These are phyloP conservation scores for Psilocybe sp. DNA, from an alignment of 768 basidiomycete genomes.

Conservation along the genomic window DNA sequence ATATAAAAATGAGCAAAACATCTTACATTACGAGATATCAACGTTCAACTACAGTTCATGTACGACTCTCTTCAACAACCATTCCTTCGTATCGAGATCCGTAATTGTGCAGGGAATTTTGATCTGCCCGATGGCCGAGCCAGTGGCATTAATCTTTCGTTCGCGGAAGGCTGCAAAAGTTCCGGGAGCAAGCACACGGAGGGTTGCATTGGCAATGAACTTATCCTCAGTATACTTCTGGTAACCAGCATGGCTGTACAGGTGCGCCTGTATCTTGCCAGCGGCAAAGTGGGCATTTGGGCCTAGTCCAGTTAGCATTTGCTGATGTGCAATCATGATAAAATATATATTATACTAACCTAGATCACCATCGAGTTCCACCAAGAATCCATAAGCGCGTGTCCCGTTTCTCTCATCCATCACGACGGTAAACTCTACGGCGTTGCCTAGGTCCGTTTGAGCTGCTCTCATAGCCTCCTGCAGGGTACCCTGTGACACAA, in stretches of 20 bases:
- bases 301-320: background rate
- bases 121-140: no score
- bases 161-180: constrained; percentile 13
- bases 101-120: constrained; percentile 3
- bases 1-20: no score
- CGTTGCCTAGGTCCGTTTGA: constrained; percentile 3
- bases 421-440: constrained; percentile 12
- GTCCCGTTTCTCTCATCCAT: constrained; percentile 9
- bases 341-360: no score
- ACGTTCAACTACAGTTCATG: no score
- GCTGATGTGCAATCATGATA: background rate
- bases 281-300: background rate
- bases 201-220: constrained; percentile 1
- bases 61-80: background rate
- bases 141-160: constrained; percentile 10
- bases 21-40: no score
- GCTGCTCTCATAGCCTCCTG: constrained; percentile 4
- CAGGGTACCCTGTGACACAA: constrained; percentile 8
- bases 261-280: background rate
- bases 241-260: background rate
- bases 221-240: background rate
- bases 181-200: constrained; percentile 11
- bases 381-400: constrained; percentile 7
- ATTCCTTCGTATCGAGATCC: constrained; percentile 6
- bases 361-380: constrained; percentile 8